phyloP scores from a whole-genome alignment of 192 early-diverging fungal species.

The Irineochytrium annulatum region DNA sequence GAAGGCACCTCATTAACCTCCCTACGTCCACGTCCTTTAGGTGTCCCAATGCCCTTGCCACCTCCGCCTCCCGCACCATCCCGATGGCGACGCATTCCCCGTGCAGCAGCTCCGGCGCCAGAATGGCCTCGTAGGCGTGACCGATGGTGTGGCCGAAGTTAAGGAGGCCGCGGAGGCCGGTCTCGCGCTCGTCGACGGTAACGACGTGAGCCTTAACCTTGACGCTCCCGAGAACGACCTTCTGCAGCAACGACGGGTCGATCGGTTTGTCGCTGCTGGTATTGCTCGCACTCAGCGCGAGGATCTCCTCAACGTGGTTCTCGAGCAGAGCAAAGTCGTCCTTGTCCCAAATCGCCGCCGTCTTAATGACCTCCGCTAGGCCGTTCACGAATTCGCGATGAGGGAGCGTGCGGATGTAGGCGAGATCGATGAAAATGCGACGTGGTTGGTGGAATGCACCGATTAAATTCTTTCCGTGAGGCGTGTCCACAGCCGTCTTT shows the following conservation, averaged over 20 bases:
- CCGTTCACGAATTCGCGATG: slow-evolving; percentile 91
- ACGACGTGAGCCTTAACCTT: slow-evolving; percentile 93
- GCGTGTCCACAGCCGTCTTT: slow-evolving; percentile 95
- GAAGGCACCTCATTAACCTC: slow-evolving; percentile 76
- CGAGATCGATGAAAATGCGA: slow-evolving; percentile 88
- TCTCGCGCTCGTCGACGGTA: slow-evolving; percentile 91
- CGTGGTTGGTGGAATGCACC: slow-evolving; percentile 96
- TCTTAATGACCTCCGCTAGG: slow-evolving; percentile 98
- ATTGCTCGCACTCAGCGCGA: slow-evolving; percentile 38
- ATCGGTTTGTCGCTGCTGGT: not conserved
- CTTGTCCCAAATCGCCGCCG: slow-evolving; percentile 87
- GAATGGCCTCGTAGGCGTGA: slow-evolving; percentile 91
- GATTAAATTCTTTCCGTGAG: slow-evolving; percentile 91
- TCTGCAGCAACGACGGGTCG: slow-evolving; percentile 49
- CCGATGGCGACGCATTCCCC: slow-evolving; percentile 97
- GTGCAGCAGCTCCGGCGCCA: slow-evolving; percentile 85
- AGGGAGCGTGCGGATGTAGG: slow-evolving; percentile 80
- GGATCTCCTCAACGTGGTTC: slow-evolving; percentile 74
- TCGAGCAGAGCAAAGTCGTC: slow-evolving; percentile 89
- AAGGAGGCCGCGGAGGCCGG: slow-evolving; percentile 86
- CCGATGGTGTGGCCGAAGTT: slow-evolving; percentile 98
- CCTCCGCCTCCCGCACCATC: slow-evolving; percentile 91
- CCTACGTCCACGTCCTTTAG: slow-evolving; percentile 82
- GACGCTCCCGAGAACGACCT: slow-evolving; percentile 83
- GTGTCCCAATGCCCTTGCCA: slow-evolving; percentile 82